Evolutionary conservation across 441 rosid genomes (phyloP).

Genomic region (Adansonia rubrostipa): DNA sequence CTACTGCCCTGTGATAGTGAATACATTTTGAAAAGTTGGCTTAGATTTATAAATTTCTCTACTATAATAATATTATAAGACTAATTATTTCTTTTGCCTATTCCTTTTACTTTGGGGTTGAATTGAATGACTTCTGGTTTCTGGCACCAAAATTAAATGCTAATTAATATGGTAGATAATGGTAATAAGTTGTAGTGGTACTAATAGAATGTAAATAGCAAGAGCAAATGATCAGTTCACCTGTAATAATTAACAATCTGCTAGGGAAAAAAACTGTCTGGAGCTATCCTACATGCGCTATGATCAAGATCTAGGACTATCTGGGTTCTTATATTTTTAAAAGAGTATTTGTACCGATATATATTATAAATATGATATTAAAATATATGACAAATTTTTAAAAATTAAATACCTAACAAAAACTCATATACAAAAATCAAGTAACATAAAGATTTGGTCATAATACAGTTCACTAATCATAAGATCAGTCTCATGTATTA

Average conservation of each 20-base stretch:
- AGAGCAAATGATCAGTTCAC: neutral
- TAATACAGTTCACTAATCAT: neutral
- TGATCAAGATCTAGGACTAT: no score
- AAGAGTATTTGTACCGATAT: no score
- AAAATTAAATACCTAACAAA: no score
- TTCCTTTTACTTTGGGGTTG: neutral
- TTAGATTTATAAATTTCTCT: no score
- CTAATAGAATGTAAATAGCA: neutral
- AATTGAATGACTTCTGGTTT: neutral
- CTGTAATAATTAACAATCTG: neutral
- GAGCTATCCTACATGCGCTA: neutral
- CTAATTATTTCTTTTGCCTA: neutral
- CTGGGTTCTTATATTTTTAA: no score
- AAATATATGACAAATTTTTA: no score
- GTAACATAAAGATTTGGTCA: neutral
- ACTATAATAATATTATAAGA: neutral
- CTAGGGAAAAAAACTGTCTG: neutral
- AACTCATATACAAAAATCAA: no score
- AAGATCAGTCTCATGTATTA: neutral
- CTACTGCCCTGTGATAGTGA: neutral
- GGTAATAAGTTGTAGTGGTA: neutral
- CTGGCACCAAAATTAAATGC: neutral
- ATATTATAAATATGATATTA: no score
- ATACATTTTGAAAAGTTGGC: neutral
- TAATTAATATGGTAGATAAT: neutral